Percentiles rank a stretch among this genome's conserved stretches.
phyloP scores from a whole-genome alignment of 2,329 filamentous ascomycete genomes.

The Ceratocystis lukuohia region DNA sequence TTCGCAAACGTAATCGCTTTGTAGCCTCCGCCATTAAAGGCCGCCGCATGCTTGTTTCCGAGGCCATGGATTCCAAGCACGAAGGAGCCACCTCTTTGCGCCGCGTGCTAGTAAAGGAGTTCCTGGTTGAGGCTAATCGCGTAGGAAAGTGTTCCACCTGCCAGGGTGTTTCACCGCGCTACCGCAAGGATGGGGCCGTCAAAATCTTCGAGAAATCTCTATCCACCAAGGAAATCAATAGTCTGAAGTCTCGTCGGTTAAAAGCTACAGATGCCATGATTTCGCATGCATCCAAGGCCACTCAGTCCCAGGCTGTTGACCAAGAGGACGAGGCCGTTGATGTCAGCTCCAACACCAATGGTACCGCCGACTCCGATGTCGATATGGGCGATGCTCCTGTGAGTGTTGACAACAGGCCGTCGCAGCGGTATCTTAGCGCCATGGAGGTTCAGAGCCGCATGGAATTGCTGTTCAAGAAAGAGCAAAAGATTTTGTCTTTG shows the following conservation, averaged over 20 bases:
- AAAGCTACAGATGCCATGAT: constrained; percentile 58
- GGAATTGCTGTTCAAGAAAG: constrained; percentile 68
- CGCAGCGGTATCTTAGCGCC: constrained; percentile 66
- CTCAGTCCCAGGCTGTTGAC: constrained; percentile 21
- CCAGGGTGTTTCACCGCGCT: constrained; percentile 61
- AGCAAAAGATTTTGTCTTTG: constrained; percentile 70
- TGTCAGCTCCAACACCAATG: constrained; percentile 36
- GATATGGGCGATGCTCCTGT: constrained; percentile 29
- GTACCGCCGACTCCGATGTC: constrained; percentile 38
- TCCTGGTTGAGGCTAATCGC: constrained; percentile 59
- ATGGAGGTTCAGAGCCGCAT: constrained; percentile 73
- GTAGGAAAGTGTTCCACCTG: constrained; percentile 55
- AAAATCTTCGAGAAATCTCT: constrained; percentile 87
- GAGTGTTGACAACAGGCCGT: constrained; percentile 27
- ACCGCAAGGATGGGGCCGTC: constrained; percentile 77
- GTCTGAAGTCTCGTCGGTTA: constrained; percentile 58
- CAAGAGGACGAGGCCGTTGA: constrained; percentile 52
- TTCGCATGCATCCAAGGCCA: constrained; percentile 24
- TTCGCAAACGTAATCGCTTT: constrained; percentile 46
- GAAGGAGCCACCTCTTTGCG: constrained; percentile 70
- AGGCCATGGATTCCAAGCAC: constrained; percentile 55
- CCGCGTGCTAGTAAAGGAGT: constrained; percentile 63
- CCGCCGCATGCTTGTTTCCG: constrained; percentile 36
- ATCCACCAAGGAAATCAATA: constrained; percentile 57
- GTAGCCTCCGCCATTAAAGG: constrained; percentile 47